These are phyloP conservation scores for Cercospora citrullina DNA, from an alignment of 2,329 filamentous ascomycete genomes.

Conservation along the genomic window DNA sequence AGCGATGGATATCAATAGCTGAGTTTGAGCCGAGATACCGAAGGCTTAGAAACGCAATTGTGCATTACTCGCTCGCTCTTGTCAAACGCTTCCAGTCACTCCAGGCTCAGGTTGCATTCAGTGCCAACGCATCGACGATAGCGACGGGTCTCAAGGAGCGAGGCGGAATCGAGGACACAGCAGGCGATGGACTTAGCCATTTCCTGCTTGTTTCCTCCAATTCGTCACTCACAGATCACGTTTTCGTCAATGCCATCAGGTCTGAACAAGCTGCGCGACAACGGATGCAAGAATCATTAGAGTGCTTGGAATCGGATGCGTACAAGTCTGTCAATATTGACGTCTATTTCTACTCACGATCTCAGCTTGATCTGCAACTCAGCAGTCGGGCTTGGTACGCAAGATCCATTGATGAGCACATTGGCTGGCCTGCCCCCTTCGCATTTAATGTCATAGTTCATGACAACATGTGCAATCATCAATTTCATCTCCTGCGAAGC, in stretches of 20 bases:
- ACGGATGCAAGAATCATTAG: not conserved
- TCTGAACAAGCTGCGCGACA: not conserved
- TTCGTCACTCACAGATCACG: no score
- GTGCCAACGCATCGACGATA: not conserved
- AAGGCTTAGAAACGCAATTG: no score
- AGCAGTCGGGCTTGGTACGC: constrained; percentile 14
- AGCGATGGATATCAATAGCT: not conserved
- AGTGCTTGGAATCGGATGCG: not conserved
- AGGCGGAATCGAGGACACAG: not conserved
- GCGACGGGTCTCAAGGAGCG: not conserved
- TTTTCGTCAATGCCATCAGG: not conserved
- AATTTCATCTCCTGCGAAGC: constrained; percentile 50
- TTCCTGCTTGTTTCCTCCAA: not conserved
- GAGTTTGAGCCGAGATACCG: no score
- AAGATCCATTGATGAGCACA: constrained; percentile 20
- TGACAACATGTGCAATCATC: constrained; percentile 45
- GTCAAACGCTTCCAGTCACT: not conserved
- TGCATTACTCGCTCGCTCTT: no score
- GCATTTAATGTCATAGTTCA: constrained; percentile 43
- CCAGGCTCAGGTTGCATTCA: not conserved
- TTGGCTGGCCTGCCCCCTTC: constrained; percentile 24
- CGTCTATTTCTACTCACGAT: not conserved
- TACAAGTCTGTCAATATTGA: not conserved
- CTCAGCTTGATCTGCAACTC: constrained; percentile 20
- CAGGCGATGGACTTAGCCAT: not conserved